Evolutionary conservation across 2,329 filamentous ascomycete species (phyloP).

Genomic region (Fusarium sp.): DNA sequence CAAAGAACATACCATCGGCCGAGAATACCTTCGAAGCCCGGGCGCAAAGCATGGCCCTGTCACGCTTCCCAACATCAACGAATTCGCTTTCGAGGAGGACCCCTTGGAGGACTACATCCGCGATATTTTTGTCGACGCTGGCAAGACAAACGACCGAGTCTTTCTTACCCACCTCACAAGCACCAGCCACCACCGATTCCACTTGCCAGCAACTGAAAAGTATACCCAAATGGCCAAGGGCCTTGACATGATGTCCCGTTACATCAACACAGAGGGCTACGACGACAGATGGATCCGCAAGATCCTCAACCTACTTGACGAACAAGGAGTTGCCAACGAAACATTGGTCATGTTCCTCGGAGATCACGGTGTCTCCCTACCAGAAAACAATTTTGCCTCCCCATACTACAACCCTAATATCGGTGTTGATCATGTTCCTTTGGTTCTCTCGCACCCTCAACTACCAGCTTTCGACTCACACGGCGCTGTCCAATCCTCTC

Average conservation of each 20-base stretch:
- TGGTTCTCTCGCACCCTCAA: slow-evolving; percentile 48
- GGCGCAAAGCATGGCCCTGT: slow-evolving; percentile 46
- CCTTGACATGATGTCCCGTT: slow-evolving; percentile 47
- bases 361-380: slow-evolving; percentile 49
- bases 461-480: slow-evolving; percentile 45
- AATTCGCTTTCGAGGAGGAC: slow-evolving; percentile 49
- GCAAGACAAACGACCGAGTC: slow-evolving; percentile 46
- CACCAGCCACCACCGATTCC: slow-evolving; percentile 50
- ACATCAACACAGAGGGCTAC: slow-evolving; percentile 48
- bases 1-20: slow-evolving; percentile 38
- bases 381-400: slow-evolving; percentile 46
- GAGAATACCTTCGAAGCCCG: slow-evolving; percentile 46
- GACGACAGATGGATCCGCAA: slow-evolving; percentile 49
- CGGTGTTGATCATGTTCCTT: slow-evolving; percentile 46
- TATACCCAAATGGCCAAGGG: slow-evolving; percentile 44
- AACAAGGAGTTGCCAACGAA: slow-evolving; percentile 48
- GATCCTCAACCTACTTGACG: slow-evolving; percentile 45
- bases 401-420: slow-evolving; percentile 50
- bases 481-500: slow-evolving; percentile 46
- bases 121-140: slow-evolving; percentile 47
- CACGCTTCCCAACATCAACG: slow-evolving; percentile 49
- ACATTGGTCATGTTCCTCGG: slow-evolving; percentile 49
- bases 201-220: slow-evolving; percentile 43
- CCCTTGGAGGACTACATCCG: slow-evolving; percentile 48
- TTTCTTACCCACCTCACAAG: slow-evolving; percentile 52